Conservation (phyloP, 1,284 basidiomycete genomes). For the Ustilago shanxiensis region DNA sequence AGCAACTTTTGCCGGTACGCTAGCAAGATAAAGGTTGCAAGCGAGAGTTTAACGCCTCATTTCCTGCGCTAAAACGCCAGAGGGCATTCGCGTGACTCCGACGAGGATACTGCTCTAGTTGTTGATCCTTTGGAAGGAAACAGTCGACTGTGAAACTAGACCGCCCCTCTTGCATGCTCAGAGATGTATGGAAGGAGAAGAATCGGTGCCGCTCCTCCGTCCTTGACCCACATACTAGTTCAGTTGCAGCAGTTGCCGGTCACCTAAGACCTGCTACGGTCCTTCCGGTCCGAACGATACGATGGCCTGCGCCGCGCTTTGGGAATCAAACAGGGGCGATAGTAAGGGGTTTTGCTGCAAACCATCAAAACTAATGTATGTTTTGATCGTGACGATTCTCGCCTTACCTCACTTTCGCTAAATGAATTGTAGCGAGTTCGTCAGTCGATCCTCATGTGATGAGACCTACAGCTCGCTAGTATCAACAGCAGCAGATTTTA, state of each 20-base stretch:
- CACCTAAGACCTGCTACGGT: too few relatives aligned
- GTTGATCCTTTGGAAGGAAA: not conserved
- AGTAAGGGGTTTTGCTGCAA: not conserved
- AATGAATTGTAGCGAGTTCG: too few relatives aligned
- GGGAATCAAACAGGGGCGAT: too few relatives aligned
- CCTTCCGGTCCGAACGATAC: too few relatives aligned
- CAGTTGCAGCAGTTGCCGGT: not conserved
- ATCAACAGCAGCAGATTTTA: too few relatives aligned
- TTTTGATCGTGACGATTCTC: not conserved
- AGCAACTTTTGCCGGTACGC: not conserved
- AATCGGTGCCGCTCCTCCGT: constrained; percentile 1
- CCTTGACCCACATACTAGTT: not conserved
- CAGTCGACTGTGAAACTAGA: not conserved
- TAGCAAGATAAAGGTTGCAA: not conserved
- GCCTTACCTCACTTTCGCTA: not conserved
- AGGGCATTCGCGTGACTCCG: not conserved
- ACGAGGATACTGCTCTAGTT: not conserved
- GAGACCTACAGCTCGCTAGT: too few relatives aligned
- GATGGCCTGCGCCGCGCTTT: too few relatives aligned
- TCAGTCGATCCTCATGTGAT: too few relatives aligned
- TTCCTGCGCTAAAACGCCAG: not conserved
- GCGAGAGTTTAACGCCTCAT: not conserved
- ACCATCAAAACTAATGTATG: not conserved
- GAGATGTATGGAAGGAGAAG: not conserved
- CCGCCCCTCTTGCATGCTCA: not conserved